phyloP scores from a whole-genome alignment of 371 early-diverging fungal genomes.

The Rhizopus microsporus region DNA sequence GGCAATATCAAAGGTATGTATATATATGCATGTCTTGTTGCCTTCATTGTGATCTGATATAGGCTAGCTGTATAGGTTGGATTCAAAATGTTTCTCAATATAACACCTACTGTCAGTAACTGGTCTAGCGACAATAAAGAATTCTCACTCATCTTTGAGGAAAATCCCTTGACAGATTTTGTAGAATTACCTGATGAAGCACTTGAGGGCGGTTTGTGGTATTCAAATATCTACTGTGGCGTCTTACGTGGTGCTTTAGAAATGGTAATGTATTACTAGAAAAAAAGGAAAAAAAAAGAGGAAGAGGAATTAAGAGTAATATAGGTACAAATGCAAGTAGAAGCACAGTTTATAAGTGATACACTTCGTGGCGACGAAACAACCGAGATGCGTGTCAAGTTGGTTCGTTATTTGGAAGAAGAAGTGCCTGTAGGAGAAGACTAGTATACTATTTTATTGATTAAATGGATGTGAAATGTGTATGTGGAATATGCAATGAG shows the following conservation, averaged over 20 bases:
- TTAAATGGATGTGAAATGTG: neutral
- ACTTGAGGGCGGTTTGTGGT: constrained; percentile 86
- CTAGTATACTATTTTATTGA: constrained; percentile 36
- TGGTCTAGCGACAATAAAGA: constrained; percentile 84
- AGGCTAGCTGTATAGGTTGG: constrained; percentile 60
- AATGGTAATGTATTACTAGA: constrained; percentile 63
- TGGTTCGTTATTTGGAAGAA: constrained; percentile 89
- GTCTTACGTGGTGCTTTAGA: constrained; percentile 94
- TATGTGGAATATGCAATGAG: neutral
- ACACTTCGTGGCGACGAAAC: constrained; percentile 86
- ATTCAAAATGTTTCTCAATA: constrained; percentile 95
- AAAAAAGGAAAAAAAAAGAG: neutral
- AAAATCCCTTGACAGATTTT: constrained; percentile 94
- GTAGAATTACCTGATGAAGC: constrained; percentile 84
- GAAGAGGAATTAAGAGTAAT: constrained; percentile 1
- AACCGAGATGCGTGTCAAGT: constrained; percentile 88
- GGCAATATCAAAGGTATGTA: constrained; percentile 77
- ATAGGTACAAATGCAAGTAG: constrained; percentile 89
- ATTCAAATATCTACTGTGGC: constrained; percentile 94
- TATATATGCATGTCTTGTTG: neutral
- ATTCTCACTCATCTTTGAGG: constrained; percentile 89
- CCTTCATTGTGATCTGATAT: neutral
- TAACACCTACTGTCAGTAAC: constrained; percentile 79
- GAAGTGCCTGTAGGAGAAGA: constrained; percentile 95
- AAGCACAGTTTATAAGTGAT: constrained; percentile 82